A percentile compares a stretch with the other conserved stretches of the same genome.
phyloP scores from a whole-genome alignment of 1,284 basidiomycete species.

The Takashimella tepidaria region DNA sequence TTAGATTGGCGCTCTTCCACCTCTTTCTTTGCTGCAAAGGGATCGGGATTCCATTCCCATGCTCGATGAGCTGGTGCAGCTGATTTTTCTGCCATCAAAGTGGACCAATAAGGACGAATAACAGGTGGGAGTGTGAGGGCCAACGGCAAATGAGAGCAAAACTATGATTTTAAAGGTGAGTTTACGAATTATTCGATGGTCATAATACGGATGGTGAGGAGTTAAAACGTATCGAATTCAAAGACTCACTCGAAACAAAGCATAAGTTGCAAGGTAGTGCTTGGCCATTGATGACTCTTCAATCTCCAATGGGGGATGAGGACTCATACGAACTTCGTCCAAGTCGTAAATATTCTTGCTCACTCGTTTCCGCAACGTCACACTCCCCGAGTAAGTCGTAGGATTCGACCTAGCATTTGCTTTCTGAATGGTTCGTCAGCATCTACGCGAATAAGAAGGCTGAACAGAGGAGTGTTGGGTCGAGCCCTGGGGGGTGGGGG shows the following conservation, averaged over 20 bases:
- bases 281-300: conserved; percentile 66
- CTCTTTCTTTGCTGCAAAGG: conserved; percentile 66
- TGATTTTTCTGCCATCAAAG: conserved; percentile 66
- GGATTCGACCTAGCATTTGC: conserved; percentile 49
- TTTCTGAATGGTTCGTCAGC: too few species aligned
- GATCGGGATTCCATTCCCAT: conserved; percentile 83
- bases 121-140: conserved; percentile 72
- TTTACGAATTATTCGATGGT: too few species aligned
- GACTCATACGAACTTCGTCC: conserved; percentile 66
- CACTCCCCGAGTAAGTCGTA: conserved; percentile 57
- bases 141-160: conserved; percentile 72
- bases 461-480: not conserved
- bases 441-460: too few species aligned
- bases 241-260: conserved; percentile 70
- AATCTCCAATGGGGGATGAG: conserved; percentile 62
- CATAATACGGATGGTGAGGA: too few species aligned
- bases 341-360: conserved; percentile 62
- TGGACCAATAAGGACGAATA: conserved; percentile 77
- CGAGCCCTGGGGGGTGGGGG: too few species aligned
- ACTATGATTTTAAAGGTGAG: conserved; percentile 51
- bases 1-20: conserved; percentile 63
- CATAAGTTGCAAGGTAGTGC: conserved; percentile 84
- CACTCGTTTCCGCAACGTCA: conserved; percentile 60
- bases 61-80: conserved; percentile 61
- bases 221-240: too few species aligned